Evolutionary conservation across 2,329 filamentous ascomycete genomes (phyloP).

Genomic region (Ambrosiella beaveri): DNA sequence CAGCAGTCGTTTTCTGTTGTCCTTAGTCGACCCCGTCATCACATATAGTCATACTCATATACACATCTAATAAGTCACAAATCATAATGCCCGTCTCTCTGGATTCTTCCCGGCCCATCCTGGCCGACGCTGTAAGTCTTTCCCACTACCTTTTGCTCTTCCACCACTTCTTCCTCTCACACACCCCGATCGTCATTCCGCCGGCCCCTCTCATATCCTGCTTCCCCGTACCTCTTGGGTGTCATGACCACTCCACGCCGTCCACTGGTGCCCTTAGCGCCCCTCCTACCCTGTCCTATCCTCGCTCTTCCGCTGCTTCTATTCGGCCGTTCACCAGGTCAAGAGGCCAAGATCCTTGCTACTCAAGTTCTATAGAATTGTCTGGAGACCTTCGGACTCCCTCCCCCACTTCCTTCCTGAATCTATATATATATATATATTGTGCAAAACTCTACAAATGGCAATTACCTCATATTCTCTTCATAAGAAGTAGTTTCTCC

Average conservation of each 20-base stretch:
- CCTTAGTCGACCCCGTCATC: not conserved
- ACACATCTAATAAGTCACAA: not conserved
- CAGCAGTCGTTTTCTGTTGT: too few species aligned
- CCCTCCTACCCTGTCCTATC: slow-evolving; percentile 2
- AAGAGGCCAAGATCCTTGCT: slow-evolving; percentile 6
- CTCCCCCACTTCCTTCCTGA: not conserved
- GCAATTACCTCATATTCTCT: too few species aligned
- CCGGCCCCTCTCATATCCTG: not conserved
- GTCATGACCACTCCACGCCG: not conserved
- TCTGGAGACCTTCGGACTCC: not conserved
- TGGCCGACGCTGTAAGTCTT: slow-evolving; percentile 42
- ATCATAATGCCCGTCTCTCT: slow-evolving; percentile 37
- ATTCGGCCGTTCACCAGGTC: not conserved
- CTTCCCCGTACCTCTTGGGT: not conserved
- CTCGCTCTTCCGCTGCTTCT: slow-evolving; percentile 4
- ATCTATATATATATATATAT: not conserved
- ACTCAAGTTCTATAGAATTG: not conserved
- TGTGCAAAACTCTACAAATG: too few species aligned
- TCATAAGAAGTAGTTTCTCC: not conserved
- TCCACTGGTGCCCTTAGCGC: too few species aligned
- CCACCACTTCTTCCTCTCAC: slow-evolving; percentile 6
- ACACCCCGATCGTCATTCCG: not conserved
- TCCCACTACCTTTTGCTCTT: slow-evolving; percentile 12
- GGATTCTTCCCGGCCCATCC: slow-evolving; percentile 43
- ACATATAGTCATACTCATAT: not conserved